Percentiles rank a stretch among this genome's conserved stretches.
Conservation (phyloP, 345 rosid genomes). For the Populus pruinosa region DNA sequence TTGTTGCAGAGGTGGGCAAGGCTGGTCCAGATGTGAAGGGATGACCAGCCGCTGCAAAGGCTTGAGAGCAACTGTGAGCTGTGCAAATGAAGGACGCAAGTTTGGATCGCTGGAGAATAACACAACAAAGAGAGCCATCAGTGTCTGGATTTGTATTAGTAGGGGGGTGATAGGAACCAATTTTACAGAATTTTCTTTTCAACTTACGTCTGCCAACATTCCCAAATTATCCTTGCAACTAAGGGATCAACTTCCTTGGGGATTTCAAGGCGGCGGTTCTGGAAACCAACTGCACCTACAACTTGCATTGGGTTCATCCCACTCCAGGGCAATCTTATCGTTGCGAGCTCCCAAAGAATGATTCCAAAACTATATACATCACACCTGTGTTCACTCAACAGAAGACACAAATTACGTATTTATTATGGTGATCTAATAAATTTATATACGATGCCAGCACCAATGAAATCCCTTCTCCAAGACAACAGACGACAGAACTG, state of each 20-base stretch:
- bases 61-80: constrained; percentile 65
- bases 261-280: constrained; percentile 90
- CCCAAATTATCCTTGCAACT: constrained; percentile 76
- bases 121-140: background rate
- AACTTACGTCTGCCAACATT: constrained; percentile 98
- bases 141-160: background rate
- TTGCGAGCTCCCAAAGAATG: constrained; percentile 98
- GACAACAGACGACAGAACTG: background rate
- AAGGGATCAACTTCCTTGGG: constrained; percentile 92
- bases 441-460: background rate
- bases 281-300: constrained; percentile 99
- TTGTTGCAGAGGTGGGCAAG: constrained; percentile 42
- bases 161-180: background rate
- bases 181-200: background rate
- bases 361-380: constrained; percentile 98
- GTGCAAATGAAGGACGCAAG: constrained; percentile 81
- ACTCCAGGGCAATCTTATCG: constrained; percentile 86
- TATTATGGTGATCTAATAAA: background rate
- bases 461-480: background rate
- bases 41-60: constrained; percentile 74
- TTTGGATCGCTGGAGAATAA: constrained; percentile 69
- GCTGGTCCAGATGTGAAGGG: constrained; percentile 54
- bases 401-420: background rate
- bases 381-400: constrained; percentile 61
- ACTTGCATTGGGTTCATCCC: constrained; percentile 99